phyloP scores from a whole-genome alignment of 2,329 filamentous ascomycete species.

The Pseudogymnoascus destructans region DNA sequence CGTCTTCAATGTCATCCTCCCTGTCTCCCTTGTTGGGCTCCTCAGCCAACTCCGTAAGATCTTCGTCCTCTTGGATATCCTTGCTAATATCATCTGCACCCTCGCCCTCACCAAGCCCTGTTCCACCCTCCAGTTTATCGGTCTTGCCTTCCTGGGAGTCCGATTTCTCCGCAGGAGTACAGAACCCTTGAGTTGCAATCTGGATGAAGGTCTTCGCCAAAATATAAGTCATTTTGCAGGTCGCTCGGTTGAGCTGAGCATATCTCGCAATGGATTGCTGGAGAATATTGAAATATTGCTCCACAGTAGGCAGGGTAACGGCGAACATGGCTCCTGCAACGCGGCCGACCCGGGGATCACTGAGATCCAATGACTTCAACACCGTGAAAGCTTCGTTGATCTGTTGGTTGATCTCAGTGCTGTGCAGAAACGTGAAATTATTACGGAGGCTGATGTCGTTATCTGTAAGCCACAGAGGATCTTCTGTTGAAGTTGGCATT shows the following conservation, averaged over 20 bases:
- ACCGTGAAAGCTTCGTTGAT: slow-evolving; percentile 33
- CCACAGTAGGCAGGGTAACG: slow-evolving; percentile 55
- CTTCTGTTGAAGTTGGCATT: slow-evolving; percentile 46
- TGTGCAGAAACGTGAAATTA: slow-evolving; percentile 22
- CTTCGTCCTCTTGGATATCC: slow-evolving; percentile 86
- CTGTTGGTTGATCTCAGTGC: slow-evolving; percentile 21
- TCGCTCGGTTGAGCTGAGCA: slow-evolving; percentile 52
- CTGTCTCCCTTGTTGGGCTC: slow-evolving; percentile 51
- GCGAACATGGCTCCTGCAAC: slow-evolving; percentile 45
- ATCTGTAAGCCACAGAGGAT: slow-evolving; percentile 47
- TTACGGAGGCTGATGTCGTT: slow-evolving; percentile 20
- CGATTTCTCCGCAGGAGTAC: slow-evolving; percentile 70
- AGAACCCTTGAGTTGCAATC: slow-evolving; percentile 78
- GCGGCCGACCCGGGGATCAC: slow-evolving; percentile 30
- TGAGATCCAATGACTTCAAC: slow-evolving; percentile 33
- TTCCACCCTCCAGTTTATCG: slow-evolving; percentile 79
- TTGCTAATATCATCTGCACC: slow-evolving; percentile 97
- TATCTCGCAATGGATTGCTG: slow-evolving; percentile 45
- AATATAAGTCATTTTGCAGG: slow-evolving; percentile 60
- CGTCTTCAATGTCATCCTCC: slow-evolving; percentile 54
- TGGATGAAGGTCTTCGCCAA: slow-evolving; percentile 67
- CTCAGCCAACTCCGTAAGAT: slow-evolving; percentile 81
- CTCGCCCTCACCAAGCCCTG: slow-evolving; percentile 86
- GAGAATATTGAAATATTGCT: slow-evolving; percentile 56
- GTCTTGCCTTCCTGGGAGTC: slow-evolving; percentile 55